Evolutionary conservation across 306 rosid genomes (phyloP).

Genomic region (Phaseolus lunatus): DNA sequence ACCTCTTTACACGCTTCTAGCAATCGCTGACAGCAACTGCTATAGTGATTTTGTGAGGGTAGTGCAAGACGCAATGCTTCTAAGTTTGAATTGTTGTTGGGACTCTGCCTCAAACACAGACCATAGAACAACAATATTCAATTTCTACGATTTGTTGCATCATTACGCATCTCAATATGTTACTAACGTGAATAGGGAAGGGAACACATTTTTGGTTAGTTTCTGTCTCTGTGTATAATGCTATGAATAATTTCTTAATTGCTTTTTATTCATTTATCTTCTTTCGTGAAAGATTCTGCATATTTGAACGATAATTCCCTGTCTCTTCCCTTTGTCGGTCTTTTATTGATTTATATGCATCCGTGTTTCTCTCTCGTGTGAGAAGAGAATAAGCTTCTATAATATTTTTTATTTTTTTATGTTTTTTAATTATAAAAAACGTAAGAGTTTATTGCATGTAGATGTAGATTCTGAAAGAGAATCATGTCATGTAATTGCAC

Average conservation of each 20-base stretch:
- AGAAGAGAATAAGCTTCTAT: background rate
- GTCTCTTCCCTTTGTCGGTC: slow-evolving; percentile 48
- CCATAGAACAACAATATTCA: slow-evolving; percentile 30
- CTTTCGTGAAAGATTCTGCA: slow-evolving; percentile 28
- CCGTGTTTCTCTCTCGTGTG: background rate
- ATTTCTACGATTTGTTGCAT: background rate
- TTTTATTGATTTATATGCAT: slow-evolving; percentile 30
- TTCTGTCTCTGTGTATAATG: slow-evolving; percentile 23
- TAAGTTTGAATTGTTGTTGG: slow-evolving; percentile 39
- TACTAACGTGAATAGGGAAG: slow-evolving; percentile 47
- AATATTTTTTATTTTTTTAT: background rate
- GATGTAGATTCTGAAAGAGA: background rate
- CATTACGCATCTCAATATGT: slow-evolving; percentile 24
- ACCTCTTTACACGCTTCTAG: background rate
- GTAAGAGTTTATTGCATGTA: background rate
- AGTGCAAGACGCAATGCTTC: slow-evolving; percentile 46
- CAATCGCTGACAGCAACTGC: slow-evolving; percentile 33
- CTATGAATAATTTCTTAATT: background rate
- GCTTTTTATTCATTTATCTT: slow-evolving; percentile 16
- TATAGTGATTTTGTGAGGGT: slow-evolving; percentile 18
- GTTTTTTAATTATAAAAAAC: background rate
- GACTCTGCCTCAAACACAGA: slow-evolving; percentile 26
- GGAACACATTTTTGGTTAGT: slow-evolving; percentile 28
- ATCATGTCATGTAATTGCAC: background rate
- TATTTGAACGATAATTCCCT: slow-evolving; percentile 14